These are phyloP conservation scores for Chrysanthemum seticuspe DNA, from an alignment of 129 eudicot species.

Conservation along the genomic window DNA sequence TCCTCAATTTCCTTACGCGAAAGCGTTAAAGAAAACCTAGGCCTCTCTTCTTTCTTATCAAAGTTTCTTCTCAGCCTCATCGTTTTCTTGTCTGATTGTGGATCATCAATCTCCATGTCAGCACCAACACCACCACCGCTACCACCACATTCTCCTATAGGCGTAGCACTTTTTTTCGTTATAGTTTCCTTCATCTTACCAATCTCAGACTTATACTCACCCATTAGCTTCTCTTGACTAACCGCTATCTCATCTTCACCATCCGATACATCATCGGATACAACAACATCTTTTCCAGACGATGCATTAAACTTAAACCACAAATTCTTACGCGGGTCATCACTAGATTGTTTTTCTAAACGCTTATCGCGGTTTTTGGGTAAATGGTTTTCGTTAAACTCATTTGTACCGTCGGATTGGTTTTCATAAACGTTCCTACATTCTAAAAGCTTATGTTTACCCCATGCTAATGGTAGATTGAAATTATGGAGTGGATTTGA, in stretches of 20 bases:
- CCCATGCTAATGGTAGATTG: conserved; percentile 56
- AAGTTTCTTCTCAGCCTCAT: conserved; percentile 30
- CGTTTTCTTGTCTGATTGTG: conserved; percentile 27
- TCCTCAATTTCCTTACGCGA: conserved; percentile 67
- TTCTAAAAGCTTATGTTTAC: conserved; percentile 45
- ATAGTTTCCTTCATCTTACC: conserved; percentile 51
- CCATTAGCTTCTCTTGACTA: conserved; percentile 53
- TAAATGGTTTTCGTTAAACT: conserved; percentile 10
- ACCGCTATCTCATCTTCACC: conserved; percentile 45
- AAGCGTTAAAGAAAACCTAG: conserved; percentile 49
- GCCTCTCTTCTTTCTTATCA: conserved; percentile 49
- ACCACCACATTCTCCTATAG: conserved; percentile 3
- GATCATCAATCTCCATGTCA: background rate
- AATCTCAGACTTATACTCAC: conserved; percentile 46
- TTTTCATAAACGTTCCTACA: conserved; percentile 39
- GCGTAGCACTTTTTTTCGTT: conserved; percentile 22
- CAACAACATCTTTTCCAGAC: background rate
- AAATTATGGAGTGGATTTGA: conserved; percentile 51
- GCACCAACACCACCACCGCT: conserved; percentile 1
- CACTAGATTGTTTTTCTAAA: background rate
- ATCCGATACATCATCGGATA: no score
- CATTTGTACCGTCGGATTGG: conserved; percentile 15
- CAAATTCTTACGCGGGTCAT: no score
- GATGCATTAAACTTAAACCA: background rate
- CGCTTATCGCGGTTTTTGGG: no score